phyloP scores from a whole-genome alignment of 306 rosid genomes.

The Lagenaria siceraria region DNA sequence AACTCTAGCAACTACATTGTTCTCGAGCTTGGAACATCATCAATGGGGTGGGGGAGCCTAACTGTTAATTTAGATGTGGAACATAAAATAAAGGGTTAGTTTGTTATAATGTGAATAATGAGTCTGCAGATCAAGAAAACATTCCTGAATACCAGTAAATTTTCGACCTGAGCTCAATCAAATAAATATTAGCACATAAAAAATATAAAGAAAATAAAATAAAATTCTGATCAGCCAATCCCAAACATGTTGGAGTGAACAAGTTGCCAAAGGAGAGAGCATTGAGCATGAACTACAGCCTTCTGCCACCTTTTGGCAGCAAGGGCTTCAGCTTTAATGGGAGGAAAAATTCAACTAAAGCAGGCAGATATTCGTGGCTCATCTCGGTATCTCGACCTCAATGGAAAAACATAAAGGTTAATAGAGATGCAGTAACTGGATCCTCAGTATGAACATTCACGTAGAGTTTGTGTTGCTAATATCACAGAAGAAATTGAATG shows the following conservation, averaged over 20 bases:
- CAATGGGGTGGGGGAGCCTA: background rate
- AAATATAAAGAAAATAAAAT: background rate
- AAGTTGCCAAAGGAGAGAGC: background rate
- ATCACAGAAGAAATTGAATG: constrained; percentile 6
- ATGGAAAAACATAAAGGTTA: background rate
- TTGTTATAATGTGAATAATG: background rate
- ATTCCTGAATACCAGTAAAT: background rate
- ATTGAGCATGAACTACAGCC: background rate
- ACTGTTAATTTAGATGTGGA: background rate
- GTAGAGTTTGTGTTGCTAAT: background rate
- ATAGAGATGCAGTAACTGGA: background rate
- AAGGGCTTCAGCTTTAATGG: background rate
- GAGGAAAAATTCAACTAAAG: background rate
- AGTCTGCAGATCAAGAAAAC: background rate
- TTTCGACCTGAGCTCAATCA: background rate
- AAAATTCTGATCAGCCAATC: background rate
- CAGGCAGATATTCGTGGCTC: background rate
- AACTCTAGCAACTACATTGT: background rate
- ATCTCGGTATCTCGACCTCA: background rate
- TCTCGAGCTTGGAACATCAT: background rate
- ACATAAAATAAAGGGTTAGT: background rate
- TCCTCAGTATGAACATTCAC: background rate
- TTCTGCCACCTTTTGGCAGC: background rate
- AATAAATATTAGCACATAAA: background rate
- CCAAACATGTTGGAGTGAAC: background rate